phyloP scores from a whole-genome alignment of 2,329 filamentous ascomycete genomes.

The Penicillium sp. region DNA sequence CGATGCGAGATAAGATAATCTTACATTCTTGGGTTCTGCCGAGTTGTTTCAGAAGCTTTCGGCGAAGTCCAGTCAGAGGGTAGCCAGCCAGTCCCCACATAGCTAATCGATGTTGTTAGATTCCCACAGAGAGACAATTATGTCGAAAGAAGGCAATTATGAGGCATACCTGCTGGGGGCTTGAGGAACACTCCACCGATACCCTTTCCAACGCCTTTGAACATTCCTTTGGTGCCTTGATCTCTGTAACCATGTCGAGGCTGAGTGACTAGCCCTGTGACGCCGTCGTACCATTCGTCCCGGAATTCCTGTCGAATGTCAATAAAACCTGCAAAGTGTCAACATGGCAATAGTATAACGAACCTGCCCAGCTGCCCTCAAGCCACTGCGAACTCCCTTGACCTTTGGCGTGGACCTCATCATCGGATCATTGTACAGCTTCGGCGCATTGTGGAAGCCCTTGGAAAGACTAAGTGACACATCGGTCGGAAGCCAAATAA shows the following conservation, averaged over 20 bases:
- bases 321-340: background rate
- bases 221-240: constrained; percentile 64
- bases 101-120: constrained; percentile 9
- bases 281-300: constrained; percentile 75
- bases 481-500: constrained; percentile 80
- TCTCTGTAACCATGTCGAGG: constrained; percentile 68
- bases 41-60: constrained; percentile 23
- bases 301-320: constrained; percentile 59
- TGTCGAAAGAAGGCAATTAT: background rate
- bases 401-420: constrained; percentile 75
- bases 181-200: constrained; percentile 79
- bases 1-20: constrained; percentile 21
- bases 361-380: constrained; percentile 65
- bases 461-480: constrained; percentile 78
- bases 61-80: constrained; percentile 26
- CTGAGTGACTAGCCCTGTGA: constrained; percentile 77
- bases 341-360: background rate
- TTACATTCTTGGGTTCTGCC: constrained; percentile 15
- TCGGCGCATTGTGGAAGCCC: constrained; percentile 84
- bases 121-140: background rate
- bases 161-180: constrained; percentile 66
- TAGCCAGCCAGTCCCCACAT: constrained; percentile 28
- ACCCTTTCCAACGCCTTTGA: constrained; percentile 80
- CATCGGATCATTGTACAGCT: constrained; percentile 79
- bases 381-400: constrained; percentile 71